Base-by-base conservation (phyloP, 176 grass and related monocot genomes). In the Oryza meyeriana region DNA sequence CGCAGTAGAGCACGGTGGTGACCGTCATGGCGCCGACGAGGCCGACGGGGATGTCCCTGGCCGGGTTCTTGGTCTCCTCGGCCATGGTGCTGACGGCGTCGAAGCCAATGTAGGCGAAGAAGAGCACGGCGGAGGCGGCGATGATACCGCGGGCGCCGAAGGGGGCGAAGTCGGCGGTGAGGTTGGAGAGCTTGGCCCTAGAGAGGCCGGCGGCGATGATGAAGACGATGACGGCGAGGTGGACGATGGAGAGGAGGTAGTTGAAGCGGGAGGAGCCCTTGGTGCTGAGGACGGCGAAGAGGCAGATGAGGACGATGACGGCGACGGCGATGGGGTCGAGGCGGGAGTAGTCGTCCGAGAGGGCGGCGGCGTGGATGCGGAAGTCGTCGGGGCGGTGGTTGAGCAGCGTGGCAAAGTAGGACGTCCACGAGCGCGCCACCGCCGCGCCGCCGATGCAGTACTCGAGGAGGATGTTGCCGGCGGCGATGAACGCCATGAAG, bases 81-180 rank as follows among this genome's bases (percentile, higher is more conserved):
- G 94, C 94, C 92, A 94, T 97, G 77, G 94, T 97, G 33, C 71
- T 83, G 14, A 97, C 94, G 33, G 94, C 94, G 72, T 97, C 94
- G 80, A 97, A 97, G 6, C 94, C 94, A 32, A 94, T 82, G 79
- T 97, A 97, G 1, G 94, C 92, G 41, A 97, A 97, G 87, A 97
- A 97, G 69, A 97, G 88, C 30, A 97, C 94, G 0, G 92, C 94
- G 0, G 94, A 94, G 1, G 92, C 85, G 6, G 74, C 38, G 68
- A 97, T 94, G 57, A 97, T 24, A 18, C 94, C 92, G 5, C 86
- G 85, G 0, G 24, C 50, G n/a, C 94, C 94, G 72, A 65, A 84
- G 9, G 88, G 94, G 20, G 77, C 45, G 82, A 97, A 97, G 26
- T 88, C 63, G 17, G 29, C 44, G 9, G 58, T 66, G 71, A 90